Conservation (phyloP, 1,284 basidiomycete genomes). For the Stygiomarasmius scandens region DNA sequence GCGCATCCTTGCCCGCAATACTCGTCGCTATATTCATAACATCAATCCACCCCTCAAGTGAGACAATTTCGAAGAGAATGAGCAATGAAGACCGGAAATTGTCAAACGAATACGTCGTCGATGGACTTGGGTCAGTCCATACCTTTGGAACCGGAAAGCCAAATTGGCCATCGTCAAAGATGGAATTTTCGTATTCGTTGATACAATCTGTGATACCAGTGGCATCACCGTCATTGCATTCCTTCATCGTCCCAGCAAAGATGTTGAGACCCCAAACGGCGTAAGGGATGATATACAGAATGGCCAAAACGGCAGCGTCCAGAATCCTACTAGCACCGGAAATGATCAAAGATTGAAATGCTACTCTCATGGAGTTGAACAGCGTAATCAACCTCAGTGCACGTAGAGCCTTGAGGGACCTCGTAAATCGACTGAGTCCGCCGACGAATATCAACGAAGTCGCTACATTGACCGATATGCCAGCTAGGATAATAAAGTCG, state of each 20-base stretch:
- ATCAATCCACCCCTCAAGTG: slow-evolving; percentile 94
- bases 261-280: slow-evolving; percentile 98
- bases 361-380: slow-evolving; percentile 84
- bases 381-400: slow-evolving; percentile 91
- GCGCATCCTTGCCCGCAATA: slow-evolving; percentile 70
- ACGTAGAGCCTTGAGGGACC: slow-evolving; percentile 88
- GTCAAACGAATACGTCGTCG: slow-evolving; percentile 91
- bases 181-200: slow-evolving; percentile 73
- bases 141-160: slow-evolving; percentile 81
- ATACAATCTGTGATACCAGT: slow-evolving; percentile 66
- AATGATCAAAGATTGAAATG: slow-evolving; percentile 91
- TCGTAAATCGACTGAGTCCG: slow-evolving; percentile 80
- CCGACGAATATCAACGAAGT: slow-evolving; percentile 81
- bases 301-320: slow-evolving; percentile 90
- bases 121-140: slow-evolving; percentile 87
- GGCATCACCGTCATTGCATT: slow-evolving; percentile 79
- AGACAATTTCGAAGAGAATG: slow-evolving; percentile 97
- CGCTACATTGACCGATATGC: slow-evolving; percentile 81
- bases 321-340: slow-evolving; percentile 86
- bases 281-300: slow-evolving; percentile 96
- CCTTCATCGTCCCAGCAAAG: slow-evolving; percentile 84
- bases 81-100: slow-evolving; percentile 84
- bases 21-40: slow-evolving; percentile 86
- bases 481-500: slow-evolving; percentile 86
- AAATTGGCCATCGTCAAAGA: slow-evolving; percentile 52